These are phyloP conservation scores for Larix kaempferi DNA, from an alignment of 75 land plant genomes.

Conservation along the genomic window DNA sequence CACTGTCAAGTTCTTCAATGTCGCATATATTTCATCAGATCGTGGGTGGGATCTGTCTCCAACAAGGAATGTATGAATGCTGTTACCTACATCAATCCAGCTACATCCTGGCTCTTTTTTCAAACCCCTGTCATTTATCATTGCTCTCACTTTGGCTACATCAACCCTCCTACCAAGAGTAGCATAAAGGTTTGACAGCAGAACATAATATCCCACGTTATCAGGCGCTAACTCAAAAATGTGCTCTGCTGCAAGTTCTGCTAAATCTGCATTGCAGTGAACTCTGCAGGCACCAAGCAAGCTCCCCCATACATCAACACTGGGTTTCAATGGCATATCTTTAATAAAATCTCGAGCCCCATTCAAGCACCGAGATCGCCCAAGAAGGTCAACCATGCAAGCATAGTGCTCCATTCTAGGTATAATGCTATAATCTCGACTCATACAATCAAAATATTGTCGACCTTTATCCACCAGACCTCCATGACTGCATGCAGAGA, in stretches of 20 bases:
- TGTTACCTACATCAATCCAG: constrained; percentile 15
- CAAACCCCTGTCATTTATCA: constrained; percentile 9
- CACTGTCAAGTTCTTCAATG: background rate
- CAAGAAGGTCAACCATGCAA: constrained; percentile 30
- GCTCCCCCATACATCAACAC: constrained; percentile 16
- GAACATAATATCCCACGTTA: constrained; percentile 11
- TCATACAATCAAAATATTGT: constrained; percentile 11
- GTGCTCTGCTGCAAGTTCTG: constrained; percentile 8
- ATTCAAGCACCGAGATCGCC: constrained; percentile 16
- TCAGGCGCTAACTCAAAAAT: constrained; percentile 13
- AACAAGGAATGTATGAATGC: constrained; percentile 10
- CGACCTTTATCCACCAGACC: constrained; percentile 22
- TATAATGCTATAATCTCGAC: constrained; percentile 5
- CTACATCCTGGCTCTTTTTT: constrained; percentile 17
- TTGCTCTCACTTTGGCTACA: constrained; percentile 3
- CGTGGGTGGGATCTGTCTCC: constrained; percentile 13
- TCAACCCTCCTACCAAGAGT: constrained; percentile 10
- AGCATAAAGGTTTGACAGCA: constrained; percentile 18
- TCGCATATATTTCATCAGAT: constrained; percentile 4
- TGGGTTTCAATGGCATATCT: constrained; percentile 15
- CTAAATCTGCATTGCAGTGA: constrained; percentile 9
- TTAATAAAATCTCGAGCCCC: constrained; percentile 15
- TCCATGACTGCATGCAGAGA: constrained; percentile 21
- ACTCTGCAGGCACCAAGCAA: constrained; percentile 19
- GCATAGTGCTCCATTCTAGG: constrained; percentile 16